Conservation (phyloP, 2,329 filamentous ascomycete genomes). For the Kalaharituber pfeilii region DNA sequence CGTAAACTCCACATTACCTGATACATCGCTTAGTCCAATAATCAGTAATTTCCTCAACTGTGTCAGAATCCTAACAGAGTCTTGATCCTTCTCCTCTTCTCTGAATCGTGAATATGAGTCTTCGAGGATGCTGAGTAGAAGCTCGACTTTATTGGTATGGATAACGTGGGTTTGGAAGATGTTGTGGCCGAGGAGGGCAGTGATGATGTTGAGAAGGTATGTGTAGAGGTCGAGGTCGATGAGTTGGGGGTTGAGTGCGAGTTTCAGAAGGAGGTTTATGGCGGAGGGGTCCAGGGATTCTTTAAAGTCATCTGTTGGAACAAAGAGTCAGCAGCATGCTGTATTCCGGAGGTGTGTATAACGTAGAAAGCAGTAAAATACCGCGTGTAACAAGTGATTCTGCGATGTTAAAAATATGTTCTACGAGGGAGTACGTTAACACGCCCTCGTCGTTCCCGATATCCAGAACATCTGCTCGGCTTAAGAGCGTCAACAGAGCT, state of each 20-base stretch:
- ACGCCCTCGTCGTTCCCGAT: not conserved
- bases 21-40: conserved; percentile 18
- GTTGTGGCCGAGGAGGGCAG: conserved; percentile 8
- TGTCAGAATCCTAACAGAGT: conserved; percentile 14
- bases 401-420: conserved; percentile 13
- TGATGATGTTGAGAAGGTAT: conserved; percentile 11
- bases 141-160: conserved; percentile 2
- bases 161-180: conserved; percentile 7
- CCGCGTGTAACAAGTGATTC: conserved; percentile 15
- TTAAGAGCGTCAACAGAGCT: conserved; percentile 8
- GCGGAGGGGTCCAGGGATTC: conserved; percentile 8
- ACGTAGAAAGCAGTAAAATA: not conserved
- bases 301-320: conserved; percentile 12
- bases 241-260: conserved; percentile 3
- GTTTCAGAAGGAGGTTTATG: conserved; percentile 6
- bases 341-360: not conserved
- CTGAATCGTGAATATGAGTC: conserved; percentile 7
- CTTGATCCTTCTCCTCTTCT: conserved; percentile 7
- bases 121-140: conserved; percentile 14
- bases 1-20: conserved; percentile 13
- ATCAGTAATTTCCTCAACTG: conserved; percentile 15
- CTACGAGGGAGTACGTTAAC: not conserved
- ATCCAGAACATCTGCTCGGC: conserved; percentile 4
- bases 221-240: conserved; percentile 13
- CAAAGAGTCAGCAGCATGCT: not conserved